Base-by-base conservation (phyloP, 1,139 yeast genomes). In the Suhomyces maxii region DNA sequence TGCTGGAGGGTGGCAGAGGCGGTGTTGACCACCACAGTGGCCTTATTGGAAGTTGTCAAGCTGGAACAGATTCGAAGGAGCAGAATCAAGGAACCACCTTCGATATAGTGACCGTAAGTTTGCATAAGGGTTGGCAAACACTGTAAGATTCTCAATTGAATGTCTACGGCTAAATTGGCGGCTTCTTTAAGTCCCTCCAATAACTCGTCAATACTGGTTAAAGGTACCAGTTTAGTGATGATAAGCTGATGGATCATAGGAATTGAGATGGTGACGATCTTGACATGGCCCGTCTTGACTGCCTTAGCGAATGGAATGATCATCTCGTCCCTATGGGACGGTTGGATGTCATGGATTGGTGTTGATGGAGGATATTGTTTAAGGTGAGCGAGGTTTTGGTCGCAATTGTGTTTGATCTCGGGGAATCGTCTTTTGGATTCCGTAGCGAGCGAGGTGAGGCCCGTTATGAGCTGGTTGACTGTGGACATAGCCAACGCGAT, bases 1-100 rank as follows among this genome's bases (percentile, higher is more conserved):
- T 93, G 98, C 54, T 90, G 95, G 40, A 90, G 76, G 2, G 98
- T 89, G 2, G 98, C 99, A 40, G 89, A 83, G 0, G 97, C 97
- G 0, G 98, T 88, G 56, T 90, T 91, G n/a, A 82, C 77, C 3
- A 93, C 96, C 52, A 88, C 87, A 0, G 87, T 82, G 5, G 84
- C 77, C 55, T 86, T 86, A 51, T 82, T 86, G 14, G 82, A 78
- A 8, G 82, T 71, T 43, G 89, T 90, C 43, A 93, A 73, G 36
- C 82, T 76, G 0, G 95, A 77, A 58, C 96, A 89, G 7, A 93
- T 80, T 18, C 71, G 70, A 36, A 91, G 67, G n/a, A 89, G 63
- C 46, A 79, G 79, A 7, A 83, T 71, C 37, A 90, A 71, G 32
- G 79, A 63, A 0, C 69, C 73, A 10, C 83, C 93, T n/a, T 72